These are phyloP conservation scores for Phialemoniopsis sp. DNA, from an alignment of 2,329 filamentous ascomycete species.

Conservation along the genomic window DNA sequence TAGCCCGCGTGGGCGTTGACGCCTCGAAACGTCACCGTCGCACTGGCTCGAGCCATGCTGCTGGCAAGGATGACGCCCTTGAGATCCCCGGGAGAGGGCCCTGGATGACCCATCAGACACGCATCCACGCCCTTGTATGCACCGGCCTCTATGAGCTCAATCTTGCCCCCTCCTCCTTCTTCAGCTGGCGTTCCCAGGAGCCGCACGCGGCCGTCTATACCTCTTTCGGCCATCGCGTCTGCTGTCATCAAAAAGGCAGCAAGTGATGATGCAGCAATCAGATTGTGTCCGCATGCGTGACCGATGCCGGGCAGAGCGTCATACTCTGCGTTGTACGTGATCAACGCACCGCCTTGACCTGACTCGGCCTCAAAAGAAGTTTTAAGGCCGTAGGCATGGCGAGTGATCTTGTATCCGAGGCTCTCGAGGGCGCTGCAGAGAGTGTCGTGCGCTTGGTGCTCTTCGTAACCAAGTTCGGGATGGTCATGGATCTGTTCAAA, in stretches of 20 bases:
- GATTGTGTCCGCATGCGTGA: constrained; percentile 37
- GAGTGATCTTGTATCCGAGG: constrained; percentile 38
- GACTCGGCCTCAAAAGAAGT: constrained; percentile 41
- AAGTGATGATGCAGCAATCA: constrained; percentile 31
- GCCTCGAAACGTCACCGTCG: constrained; percentile 30
- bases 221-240: constrained; percentile 13
- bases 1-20: constrained; percentile 37
- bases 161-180: constrained; percentile 36
- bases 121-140: constrained; percentile 30
- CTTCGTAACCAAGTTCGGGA: constrained; percentile 46
- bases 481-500: constrained; percentile 30
- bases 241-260: constrained; percentile 28
- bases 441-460: constrained; percentile 43
- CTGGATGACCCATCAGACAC: constrained; percentile 35
- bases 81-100: constrained; percentile 5
- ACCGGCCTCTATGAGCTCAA: constrained; percentile 35
- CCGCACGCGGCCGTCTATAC: constrained; percentile 16
- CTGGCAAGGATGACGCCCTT: constrained; percentile 8
- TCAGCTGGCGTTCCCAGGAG: constrained; percentile 39
- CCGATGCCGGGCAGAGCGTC: constrained; percentile 28
- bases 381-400: constrained; percentile 43
- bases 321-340: constrained; percentile 17
- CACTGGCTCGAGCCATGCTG: constrained; percentile 14
- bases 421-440: constrained; percentile 38
- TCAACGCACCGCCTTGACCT: constrained; percentile 8